Conservation (phyloP, 805 yeast genomes). For the Kodamaea leandrae region DNA sequence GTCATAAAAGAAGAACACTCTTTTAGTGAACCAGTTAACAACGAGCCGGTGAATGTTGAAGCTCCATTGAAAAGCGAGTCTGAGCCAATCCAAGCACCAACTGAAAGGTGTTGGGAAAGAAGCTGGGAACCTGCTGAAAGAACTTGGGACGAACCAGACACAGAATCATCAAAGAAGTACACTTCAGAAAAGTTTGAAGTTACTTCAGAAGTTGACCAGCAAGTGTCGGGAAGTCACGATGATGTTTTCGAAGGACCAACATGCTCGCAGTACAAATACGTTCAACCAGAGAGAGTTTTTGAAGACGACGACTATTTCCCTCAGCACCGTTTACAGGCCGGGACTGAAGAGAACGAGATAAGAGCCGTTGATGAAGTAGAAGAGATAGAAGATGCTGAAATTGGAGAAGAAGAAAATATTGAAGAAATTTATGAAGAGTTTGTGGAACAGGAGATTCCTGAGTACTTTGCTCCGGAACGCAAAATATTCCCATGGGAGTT, state of each 20-base stretch:
- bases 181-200: no score
- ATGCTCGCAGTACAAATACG: background rate
- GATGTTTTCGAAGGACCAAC: background rate
- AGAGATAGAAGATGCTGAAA: conserved; percentile 13
- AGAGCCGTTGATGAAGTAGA: conserved; percentile 10
- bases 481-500: conserved; percentile 41
- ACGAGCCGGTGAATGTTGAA: background rate
- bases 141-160: no score
- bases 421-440: conserved; percentile 8
- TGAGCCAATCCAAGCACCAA: no score
- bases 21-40: no score
- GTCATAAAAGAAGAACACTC: no score
- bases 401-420: conserved; percentile 13
- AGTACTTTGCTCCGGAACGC: conserved; percentile 9
- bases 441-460: no score
- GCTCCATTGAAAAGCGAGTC: background rate
- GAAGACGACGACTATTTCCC: conserved; percentile 30
- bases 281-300: conserved; percentile 18
- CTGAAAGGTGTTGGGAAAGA: no score
- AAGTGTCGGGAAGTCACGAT: no score
- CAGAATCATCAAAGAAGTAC: no score
- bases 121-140: no score
- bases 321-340: conserved; percentile 19
- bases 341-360: background rate
- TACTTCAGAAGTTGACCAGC: no score